Conservation (phyloP, 257 asterid genomes). For the Orobanche coerulescens region DNA sequence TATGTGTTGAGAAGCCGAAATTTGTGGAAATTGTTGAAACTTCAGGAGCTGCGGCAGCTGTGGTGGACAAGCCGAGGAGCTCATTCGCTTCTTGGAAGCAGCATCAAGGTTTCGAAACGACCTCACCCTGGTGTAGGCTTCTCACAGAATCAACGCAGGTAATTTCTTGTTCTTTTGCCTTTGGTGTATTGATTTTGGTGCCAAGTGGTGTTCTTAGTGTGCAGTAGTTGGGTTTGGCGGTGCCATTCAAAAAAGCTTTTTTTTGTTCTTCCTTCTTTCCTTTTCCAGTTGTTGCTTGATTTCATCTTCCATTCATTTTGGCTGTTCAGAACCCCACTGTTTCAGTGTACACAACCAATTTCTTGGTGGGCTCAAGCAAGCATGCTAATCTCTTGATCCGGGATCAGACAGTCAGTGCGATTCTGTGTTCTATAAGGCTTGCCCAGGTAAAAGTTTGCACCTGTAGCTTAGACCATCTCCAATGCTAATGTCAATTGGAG, state of each 20-base stretch:
- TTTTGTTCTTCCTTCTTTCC: neutral
- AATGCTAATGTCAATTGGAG: no score
- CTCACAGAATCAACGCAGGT: slow-evolving; percentile 65
- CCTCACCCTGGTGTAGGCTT: slow-evolving; percentile 73
- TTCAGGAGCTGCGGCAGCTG: slow-evolving; percentile 37
- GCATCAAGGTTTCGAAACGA: slow-evolving; percentile 39
- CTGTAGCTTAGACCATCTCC: no score
- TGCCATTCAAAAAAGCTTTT: neutral
- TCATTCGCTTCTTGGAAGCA: slow-evolving; percentile 50
- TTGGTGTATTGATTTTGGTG: neutral
- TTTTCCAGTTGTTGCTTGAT: neutral
- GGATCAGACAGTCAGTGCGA: slow-evolving; percentile 45
- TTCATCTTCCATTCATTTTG: neutral
- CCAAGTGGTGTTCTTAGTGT: neutral
- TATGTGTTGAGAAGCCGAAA: slow-evolving; percentile 18
- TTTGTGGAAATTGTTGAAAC: slow-evolving; percentile 13
- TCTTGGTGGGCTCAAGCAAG: slow-evolving; percentile 60
- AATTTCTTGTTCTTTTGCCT: slow-evolving; percentile 2
- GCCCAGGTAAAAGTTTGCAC: slow-evolving; percentile 41
- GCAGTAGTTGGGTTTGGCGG: neutral
- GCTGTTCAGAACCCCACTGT: slow-evolving; percentile 52
- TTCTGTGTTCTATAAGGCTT: slow-evolving; percentile 52
- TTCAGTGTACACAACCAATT: slow-evolving; percentile 40
- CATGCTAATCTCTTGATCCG: slow-evolving; percentile 55
- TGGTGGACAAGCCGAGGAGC: slow-evolving; percentile 49